These are phyloP conservation scores for Aulographum hederae DNA, from an alignment of 2,329 filamentous ascomycete species.

Conservation along the genomic window DNA sequence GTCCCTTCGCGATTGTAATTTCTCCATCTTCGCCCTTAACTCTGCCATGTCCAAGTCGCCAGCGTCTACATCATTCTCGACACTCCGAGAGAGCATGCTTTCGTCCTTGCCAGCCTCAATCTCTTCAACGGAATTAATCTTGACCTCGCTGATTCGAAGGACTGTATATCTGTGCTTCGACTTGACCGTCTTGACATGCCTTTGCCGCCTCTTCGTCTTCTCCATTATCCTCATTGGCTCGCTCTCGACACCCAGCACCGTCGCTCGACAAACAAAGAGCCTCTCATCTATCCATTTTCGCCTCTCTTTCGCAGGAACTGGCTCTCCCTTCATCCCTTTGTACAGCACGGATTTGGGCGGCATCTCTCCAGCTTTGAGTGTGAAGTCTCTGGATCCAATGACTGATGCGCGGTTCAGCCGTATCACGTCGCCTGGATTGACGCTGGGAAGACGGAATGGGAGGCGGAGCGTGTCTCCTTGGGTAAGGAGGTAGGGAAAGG, in stretches of 20 bases:
- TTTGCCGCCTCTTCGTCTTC: conserved; percentile 46
- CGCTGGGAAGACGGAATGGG: conserved; percentile 29
- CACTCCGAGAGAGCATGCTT: too few species aligned
- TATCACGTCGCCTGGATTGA: conserved; percentile 60
- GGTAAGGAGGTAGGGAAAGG: conserved; percentile 61
- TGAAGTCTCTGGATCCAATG: conserved; percentile 78
- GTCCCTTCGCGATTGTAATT: too few species aligned
- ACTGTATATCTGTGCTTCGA: conserved; percentile 89
- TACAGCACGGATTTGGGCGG: conserved; percentile 10
- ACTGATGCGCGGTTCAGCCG: conserved; percentile 71
- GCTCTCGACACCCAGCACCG: conserved; percentile 68
- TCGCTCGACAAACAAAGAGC: conserved; percentile 69
- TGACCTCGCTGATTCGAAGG: conserved; percentile 66
- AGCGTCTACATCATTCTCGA: too few species aligned
- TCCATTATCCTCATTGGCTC: conserved; percentile 38
- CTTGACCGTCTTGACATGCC: conserved; percentile 51
- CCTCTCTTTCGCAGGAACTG: conserved; percentile 9
- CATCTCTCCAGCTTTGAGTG: conserved; percentile 48
- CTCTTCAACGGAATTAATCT: conserved; percentile 40
- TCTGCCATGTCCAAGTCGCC: too few species aligned
- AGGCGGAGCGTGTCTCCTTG: conserved; percentile 28
- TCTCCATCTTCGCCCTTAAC: too few species aligned
- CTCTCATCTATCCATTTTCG: conserved; percentile 55
- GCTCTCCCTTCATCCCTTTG: conserved; percentile 13
- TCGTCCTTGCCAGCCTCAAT: too few species aligned